Conservation (phyloP, 805 yeast genomes). For the Saccharomycopsis fermentans region DNA sequence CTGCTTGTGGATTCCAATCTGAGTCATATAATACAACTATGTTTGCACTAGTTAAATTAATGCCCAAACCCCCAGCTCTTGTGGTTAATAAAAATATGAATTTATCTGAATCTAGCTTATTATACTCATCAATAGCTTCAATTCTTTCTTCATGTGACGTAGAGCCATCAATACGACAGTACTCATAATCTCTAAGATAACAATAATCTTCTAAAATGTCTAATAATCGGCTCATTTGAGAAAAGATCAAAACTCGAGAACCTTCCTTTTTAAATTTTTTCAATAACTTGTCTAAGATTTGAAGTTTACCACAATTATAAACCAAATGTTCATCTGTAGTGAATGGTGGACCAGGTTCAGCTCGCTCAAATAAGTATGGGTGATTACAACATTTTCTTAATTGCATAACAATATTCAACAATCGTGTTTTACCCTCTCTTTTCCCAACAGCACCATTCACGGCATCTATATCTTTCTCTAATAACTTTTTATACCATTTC, state of each 20-base stretch:
- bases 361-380: constrained; percentile 96
- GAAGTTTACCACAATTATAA: constrained; percentile 85
- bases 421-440: constrained; percentile 83
- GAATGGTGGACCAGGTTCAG: constrained; percentile 97
- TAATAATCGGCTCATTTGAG: constrained; percentile 85
- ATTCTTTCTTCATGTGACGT: constrained; percentile 91
- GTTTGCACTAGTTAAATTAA: constrained; percentile 86
- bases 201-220: constrained; percentile 93
- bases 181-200: constrained; percentile 68
- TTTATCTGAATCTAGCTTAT: constrained; percentile 69
- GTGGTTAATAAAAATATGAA: constrained; percentile 83
- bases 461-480: constrained; percentile 92
- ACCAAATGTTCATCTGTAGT: constrained; percentile 93
- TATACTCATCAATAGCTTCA: constrained; percentile 85
- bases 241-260: constrained; percentile 81
- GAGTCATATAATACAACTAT: constrained; percentile 82
- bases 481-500: constrained; percentile 77
- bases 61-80: constrained; percentile 95
- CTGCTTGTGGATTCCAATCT: constrained; percentile 98
- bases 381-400: constrained; percentile 94
- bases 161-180: constrained; percentile 89
- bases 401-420: constrained; percentile 93
- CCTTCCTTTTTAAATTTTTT: constrained; percentile 65
- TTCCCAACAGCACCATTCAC: constrained; percentile 95
- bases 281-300: constrained; percentile 73